A percentile compares a stretch with the other conserved stretches of the same genome.
phyloP scores from a whole-genome alignment of 106 monocot genomes.

The Posidonia australis region DNA sequence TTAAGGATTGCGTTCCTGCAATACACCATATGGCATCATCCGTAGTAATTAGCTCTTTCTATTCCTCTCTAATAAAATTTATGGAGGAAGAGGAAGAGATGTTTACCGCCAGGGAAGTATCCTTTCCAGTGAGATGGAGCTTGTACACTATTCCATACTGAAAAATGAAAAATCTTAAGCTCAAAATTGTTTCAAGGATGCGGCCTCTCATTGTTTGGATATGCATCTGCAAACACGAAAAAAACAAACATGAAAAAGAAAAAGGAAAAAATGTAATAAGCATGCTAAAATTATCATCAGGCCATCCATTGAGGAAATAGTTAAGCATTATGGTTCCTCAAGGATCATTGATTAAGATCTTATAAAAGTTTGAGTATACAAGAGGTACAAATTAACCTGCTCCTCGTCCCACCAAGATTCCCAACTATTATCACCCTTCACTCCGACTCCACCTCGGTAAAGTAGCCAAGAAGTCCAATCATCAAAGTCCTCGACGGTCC shows the following conservation, averaged over 20 bases:
- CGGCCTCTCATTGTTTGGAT: conserved; percentile 79
- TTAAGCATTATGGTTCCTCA: too few relatives aligned
- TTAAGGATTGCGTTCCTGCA: too few relatives aligned
- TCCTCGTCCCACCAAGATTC: conserved; percentile 99
- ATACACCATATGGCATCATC: too few relatives aligned
- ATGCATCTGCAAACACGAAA: conserved; percentile 48
- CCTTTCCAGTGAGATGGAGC: conserved; percentile 45
- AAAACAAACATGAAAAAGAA: neutral
- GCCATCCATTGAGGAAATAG: too few relatives aligned
- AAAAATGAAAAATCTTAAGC: conserved; percentile 79
- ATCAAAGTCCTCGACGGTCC: conserved; percentile 94
- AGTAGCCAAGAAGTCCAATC: conserved; percentile 90
- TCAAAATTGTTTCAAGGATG: conserved; percentile 85
- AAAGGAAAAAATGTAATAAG: neutral
- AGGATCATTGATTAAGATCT: too few relatives aligned
- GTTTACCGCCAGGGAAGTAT: conserved; percentile 77
- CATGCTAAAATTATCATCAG: neutral
- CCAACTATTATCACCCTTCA: conserved; percentile 83
- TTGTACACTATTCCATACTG: conserved; percentile 98
- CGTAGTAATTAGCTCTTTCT: too few relatives aligned
- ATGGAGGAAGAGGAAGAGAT: neutral
- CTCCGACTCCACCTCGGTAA: conserved; percentile 91
- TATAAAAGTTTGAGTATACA: too few relatives aligned
- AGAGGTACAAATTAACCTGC: conserved; percentile 34
- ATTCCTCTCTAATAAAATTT: too few relatives aligned